These are phyloP conservation scores for Ricinus communis DNA, from an alignment of 345 rosid genomes.

Conservation along the genomic window DNA sequence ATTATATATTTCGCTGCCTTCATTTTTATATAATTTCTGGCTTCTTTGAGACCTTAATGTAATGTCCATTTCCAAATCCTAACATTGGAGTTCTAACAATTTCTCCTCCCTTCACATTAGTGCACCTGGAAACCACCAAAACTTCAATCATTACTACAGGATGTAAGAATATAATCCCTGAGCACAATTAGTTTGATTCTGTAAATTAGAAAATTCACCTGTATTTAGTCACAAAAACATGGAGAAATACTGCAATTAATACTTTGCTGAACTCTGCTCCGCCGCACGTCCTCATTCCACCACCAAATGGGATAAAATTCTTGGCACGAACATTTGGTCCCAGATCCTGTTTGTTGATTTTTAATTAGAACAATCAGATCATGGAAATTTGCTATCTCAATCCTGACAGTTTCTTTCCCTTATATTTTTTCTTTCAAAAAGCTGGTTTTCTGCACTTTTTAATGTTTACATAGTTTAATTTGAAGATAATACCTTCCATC, in stretches of 20 bases:
- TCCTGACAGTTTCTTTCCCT: no score
- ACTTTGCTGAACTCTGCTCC: conserved; percentile 31
- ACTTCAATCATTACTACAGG: background rate
- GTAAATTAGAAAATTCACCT: conserved; percentile 9
- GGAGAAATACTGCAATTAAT: conserved; percentile 25
- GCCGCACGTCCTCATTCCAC: conserved; percentile 27
- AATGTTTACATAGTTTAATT: background rate
- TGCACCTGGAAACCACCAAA: conserved; percentile 14
- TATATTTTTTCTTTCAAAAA: no score
- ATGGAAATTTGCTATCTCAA: no score
- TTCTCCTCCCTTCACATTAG: conserved; percentile 15
- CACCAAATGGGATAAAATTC: conserved; percentile 25
- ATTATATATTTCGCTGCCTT: background rate
- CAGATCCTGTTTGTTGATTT: background rate
- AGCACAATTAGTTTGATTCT: no score
- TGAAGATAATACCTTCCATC: conserved; percentile 24
- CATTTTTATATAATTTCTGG: background rate
- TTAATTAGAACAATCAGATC: background rate
- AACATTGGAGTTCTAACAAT: conserved; percentile 22
- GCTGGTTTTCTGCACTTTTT: no score
- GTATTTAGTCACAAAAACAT: conserved; percentile 22
- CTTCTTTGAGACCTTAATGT: conserved; percentile 6
- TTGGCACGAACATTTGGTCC: conserved; percentile 15
- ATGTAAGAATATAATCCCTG: background rate
- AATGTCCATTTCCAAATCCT: conserved; percentile 22